Evolutionary conservation across 306 rosid genomes (phyloP), one percentile per base, ranked within the genome.

Genomic region (Acacia confusa): DNA sequence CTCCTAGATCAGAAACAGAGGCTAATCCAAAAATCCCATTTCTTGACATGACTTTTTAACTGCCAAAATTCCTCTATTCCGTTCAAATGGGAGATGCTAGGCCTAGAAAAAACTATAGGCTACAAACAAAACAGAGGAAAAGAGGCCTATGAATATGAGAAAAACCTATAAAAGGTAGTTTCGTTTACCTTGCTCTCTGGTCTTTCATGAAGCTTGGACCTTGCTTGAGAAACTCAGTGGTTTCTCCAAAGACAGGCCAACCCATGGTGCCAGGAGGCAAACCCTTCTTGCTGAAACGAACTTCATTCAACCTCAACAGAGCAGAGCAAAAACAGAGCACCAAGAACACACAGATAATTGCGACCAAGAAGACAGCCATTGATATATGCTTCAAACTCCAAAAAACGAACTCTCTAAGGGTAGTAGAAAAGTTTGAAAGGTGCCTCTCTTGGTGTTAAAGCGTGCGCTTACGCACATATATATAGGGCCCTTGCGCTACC

Each of bases 201-300:
- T 79, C 89, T 87, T 93, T 96, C 98, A 96, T 91, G 92, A 96
- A 96, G 89, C 85, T 92, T 0, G 99, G 99, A 22, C 99, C 99
- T 84, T 88, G 98, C 65, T 93, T 96, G 10, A 96, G 98, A 82
- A 96, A 96, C 91, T 96, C 99, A 16, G 97, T 92, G 7, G 99
- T 96, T 36, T 96, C 99, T 0, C 99, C 99, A 78, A 96, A 92
- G 34, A 96, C 60, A 64, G 99, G 99, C 99, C 99, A 96, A 4
- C 99, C 99, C 99, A 96, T 96, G 86, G 99, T 96, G 47, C 99
- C 99, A 6, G 92, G 99, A 38, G 99, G 99, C 50, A 96, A 85
- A 36, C 92, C 97, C 81, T 96, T 96, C 86, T 91, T 91, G 75
- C 90, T 88, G 84, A 89, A 93, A 70, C 88, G 87, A 52, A 93